phyloP scores from a whole-genome alignment of 1,139 yeast genomes.

The Scheffersomyces insectosa region DNA sequence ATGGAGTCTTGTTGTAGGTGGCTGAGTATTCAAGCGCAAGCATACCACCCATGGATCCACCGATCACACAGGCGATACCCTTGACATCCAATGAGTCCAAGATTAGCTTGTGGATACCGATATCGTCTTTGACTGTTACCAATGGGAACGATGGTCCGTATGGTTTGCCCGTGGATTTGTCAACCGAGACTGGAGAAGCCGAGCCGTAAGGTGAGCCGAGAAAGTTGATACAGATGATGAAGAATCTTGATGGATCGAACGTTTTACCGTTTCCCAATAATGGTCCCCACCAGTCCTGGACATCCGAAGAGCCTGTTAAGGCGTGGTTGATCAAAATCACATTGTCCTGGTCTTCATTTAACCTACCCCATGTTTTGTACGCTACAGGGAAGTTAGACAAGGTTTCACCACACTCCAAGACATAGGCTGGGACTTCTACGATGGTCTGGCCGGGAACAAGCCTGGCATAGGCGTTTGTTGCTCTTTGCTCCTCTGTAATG shows the following conservation, averaged over 20 bases:
- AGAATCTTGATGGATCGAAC: conserved; percentile 86
- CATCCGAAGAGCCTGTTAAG: conserved; percentile 92
- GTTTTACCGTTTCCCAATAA: conserved; percentile 82
- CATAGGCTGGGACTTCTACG: conserved; percentile 74
- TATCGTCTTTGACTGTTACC: conserved; percentile 90
- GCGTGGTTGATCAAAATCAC: conserved; percentile 92
- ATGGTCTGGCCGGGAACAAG: conserved; percentile 81
- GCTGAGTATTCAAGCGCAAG: conserved; percentile 78
- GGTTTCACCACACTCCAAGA: conserved; percentile 80
- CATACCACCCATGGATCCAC: conserved; percentile 99
- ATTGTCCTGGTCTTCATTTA: conserved; percentile 64
- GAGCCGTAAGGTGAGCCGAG: conserved; percentile 97
- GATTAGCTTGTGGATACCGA: conserved; percentile 72
- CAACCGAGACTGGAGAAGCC: conserved; percentile 82
- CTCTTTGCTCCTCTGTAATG: conserved; percentile 47
- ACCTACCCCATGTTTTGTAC: conserved; percentile 88
- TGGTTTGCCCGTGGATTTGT: conserved; percentile 67
- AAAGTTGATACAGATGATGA: conserved; percentile 83
- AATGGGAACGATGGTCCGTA: conserved; percentile 96
- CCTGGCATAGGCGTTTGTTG: conserved; percentile 63
- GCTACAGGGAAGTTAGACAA: conserved; percentile 83
- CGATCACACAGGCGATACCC: conserved; percentile 80
- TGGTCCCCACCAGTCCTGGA: conserved; percentile 99
- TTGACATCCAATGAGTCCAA: conserved; percentile 74
- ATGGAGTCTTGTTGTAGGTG: conserved; percentile 68